Base-by-base conservation (phyloP, 495 filamentous ascomycete genomes). In the Delitschia confertaspora region DNA sequence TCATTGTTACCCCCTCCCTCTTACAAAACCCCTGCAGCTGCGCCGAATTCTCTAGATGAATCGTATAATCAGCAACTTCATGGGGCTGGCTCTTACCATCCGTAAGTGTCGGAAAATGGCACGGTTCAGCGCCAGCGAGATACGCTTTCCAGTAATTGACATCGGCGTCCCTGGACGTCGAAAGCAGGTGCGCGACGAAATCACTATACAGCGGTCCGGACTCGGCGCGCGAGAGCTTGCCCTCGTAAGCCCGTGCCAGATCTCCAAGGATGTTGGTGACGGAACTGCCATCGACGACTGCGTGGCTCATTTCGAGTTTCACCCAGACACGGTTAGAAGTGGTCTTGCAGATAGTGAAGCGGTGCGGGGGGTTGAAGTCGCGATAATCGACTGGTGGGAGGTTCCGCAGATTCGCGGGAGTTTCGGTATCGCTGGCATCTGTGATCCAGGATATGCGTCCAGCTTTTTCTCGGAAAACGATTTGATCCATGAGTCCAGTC, bases 1-100 rank as follows among this genome's bases (percentile, higher is more conserved):
- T 66, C 9, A 72, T 31, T 0, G 74, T 77, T 4, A 76, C 59
- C 10, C 66, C 62, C 20, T 65, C 58, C 23, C 63, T 57, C n/a
- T 69, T 64, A 38, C 73, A 78, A 16, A 65, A 61, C 1, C 8
- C 49, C 30, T 69, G 66, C 0, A 75, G n/a, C 1, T 14, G 20
- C 17, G 18, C 4, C 11, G 33, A n/a, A 6, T 53, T 27, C 8
- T 4, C 24, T n/a, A 57, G 17, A 14, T 46, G 34, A 22, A 45
- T 14, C 18, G 42, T 41, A 33, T 39, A 47, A 4, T 38, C 34
- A 2, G 39, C 45, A 14, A 53, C 26, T 26, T 53, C 50, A 18
- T 45, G 38, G 9, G 45, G 40, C 4, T 39, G 32, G 5, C 24
- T 1, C 19, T 16, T 31, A 16, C 45, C 39, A 22, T 53, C 50